These are phyloP conservation scores for Argentina anserina DNA, from an alignment of 306 rosid species.

Conservation along the genomic window DNA sequence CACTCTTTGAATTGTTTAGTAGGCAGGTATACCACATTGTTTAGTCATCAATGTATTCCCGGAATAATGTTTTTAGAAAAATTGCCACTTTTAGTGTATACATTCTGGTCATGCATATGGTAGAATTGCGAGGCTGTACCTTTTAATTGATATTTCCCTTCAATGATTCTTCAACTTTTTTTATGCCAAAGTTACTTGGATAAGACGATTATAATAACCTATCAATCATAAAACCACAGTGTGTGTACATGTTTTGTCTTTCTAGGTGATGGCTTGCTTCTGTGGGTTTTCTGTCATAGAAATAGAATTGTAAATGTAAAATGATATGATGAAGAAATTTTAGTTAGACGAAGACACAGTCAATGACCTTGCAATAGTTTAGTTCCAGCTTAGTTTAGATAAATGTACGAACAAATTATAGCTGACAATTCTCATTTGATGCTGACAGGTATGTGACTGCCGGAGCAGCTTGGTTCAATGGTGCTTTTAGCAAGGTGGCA, in stretches of 20 bases:
- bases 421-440: slow-evolving; percentile 6
- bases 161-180: too few species aligned
- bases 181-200: not conserved
- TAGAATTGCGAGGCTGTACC: too few species aligned
- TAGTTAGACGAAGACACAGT: not conserved
- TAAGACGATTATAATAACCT: not conserved
- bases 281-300: not conserved
- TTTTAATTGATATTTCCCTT: too few species aligned
- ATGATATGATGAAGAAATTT: not conserved
- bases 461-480: slow-evolving; percentile 84
- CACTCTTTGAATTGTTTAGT: not conserved
- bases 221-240: not conserved
- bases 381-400: not conserved
- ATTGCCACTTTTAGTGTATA: not conserved
- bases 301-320: not conserved
- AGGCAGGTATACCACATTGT: not conserved
- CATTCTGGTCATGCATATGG: not conserved
- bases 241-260: not conserved
- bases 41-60: not conserved
- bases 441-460: slow-evolving; percentile 71
- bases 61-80: too few species aligned
- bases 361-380: not conserved
- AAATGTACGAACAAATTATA: not conserved
- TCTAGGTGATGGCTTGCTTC: not conserved
- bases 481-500: slow-evolving; percentile 83